Conservation (phyloP, 2,329 filamentous ascomycete genomes). For the Colletotrichum karsti region DNA sequence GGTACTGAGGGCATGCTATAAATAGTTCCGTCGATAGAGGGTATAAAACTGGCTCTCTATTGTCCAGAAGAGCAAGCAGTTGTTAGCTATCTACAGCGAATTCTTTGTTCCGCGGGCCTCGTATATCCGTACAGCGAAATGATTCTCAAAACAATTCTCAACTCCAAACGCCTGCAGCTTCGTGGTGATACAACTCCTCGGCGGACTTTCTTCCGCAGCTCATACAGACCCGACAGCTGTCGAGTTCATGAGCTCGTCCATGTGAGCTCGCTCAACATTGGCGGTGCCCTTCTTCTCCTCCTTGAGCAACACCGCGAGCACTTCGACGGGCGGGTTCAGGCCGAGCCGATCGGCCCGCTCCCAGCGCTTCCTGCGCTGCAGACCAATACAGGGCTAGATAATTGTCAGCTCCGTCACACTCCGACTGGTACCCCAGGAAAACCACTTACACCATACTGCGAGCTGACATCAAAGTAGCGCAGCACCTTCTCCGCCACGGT, state of each 20-base stretch:
- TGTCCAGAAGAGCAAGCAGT: background rate
- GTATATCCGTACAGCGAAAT: background rate
- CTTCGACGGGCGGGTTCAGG: slow-evolving; percentile 88
- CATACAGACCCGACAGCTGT: slow-evolving; percentile 46
- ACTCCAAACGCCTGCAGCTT: slow-evolving; percentile 17
- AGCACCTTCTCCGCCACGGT: slow-evolving; percentile 83
- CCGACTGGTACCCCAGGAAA: background rate
- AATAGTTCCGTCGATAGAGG: background rate
- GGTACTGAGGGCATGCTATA: slow-evolving; percentile 71
- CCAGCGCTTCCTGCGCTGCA: slow-evolving; percentile 85
- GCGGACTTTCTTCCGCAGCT: background rate
- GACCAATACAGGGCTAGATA: slow-evolving; percentile 84
- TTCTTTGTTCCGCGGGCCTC: background rate
- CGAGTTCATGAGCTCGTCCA: slow-evolving; percentile 72
- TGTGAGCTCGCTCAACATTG: slow-evolving; percentile 72
- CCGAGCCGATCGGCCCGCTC: slow-evolving; percentile 83
- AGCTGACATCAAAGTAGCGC: slow-evolving; percentile 91
- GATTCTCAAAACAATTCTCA: background rate
- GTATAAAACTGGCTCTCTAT: background rate
- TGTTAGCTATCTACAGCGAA: background rate
- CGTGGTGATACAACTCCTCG: background rate
- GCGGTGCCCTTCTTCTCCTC: slow-evolving; percentile 67
- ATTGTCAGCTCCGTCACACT: background rate
- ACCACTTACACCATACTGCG: slow-evolving; percentile 86
- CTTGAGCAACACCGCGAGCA: slow-evolving; percentile 83